Base-by-base conservation (phyloP, 2,329 filamentous ascomycete species). In the Rhynchosporium graminicola region DNA sequence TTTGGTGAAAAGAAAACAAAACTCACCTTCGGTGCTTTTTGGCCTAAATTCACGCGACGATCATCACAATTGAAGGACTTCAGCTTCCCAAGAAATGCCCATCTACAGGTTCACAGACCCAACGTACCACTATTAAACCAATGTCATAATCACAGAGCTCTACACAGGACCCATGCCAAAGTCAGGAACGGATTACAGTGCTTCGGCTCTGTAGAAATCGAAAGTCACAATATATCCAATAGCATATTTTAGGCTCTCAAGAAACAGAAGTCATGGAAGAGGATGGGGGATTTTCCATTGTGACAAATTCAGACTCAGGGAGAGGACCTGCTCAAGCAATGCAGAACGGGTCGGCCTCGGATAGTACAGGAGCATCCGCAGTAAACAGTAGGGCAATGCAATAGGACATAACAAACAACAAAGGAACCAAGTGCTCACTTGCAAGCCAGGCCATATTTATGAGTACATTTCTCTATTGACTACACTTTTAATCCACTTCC, bases 391-490 rank as follows among this genome's bases (percentile, higher is more conserved):
- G 29, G 28, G 6, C 13, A 38, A 26, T 12, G 12, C 20, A 4
- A 61, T 36, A 4, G 61, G 40, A 28, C 9, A 40, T 55, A 26
- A 33, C 31, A 40, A 3, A 55, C 8, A 28, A 29, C 54, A 47
- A 36, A 20, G 52, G 15, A 45, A 15, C 58, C 61, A 38, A 45
- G 50, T 20, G 54, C 54, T 67, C 63, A 68, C 63, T 66, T 36
- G 65, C 67, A 50, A 59, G 56, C 45, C 62, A 47, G 57, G 51
- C 42, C 54, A 63, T 65, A 58, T 69, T 69, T 65, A 73, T 38
- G 52, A 68, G 62, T 72, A 71, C 63, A 72, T 71, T 72, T 69
- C 65, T 70, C 71, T 58, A 70, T 62, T 56, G 33, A 59, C 61
- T 67, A 57, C 57, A 65, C 55, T 67, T 71, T 70, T 69, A 50